Conservation (phyloP, 2,329 filamentous ascomycete genomes). For the Verticillium albo-atrum region DNA sequence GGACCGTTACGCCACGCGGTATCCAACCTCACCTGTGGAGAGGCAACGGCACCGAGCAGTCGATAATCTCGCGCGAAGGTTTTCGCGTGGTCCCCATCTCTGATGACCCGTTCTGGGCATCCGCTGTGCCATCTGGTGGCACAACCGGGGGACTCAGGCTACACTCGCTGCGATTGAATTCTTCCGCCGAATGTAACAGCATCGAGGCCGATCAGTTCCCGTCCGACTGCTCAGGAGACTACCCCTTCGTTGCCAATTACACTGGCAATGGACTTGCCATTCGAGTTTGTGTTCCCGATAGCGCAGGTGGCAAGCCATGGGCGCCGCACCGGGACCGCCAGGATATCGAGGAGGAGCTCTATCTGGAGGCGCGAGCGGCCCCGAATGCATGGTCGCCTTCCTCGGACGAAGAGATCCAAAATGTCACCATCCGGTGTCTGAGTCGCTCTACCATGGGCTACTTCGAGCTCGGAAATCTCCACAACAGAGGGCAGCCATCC, state of each 20-base stretch:
- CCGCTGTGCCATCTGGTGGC: constrained; percentile 4
- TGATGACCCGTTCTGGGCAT: constrained; percentile 9
- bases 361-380: constrained; percentile 5
- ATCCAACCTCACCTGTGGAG: constrained; percentile 10
- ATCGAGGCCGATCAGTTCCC: constrained; percentile 5
- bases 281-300: constrained; percentile 6
- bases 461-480: constrained; percentile 10
- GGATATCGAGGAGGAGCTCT: constrained; percentile 7
- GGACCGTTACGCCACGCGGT: constrained; percentile 5
- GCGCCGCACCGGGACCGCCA: background rate
- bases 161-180: constrained; percentile 9
- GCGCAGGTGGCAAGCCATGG: background rate
- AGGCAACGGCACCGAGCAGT: constrained; percentile 3
- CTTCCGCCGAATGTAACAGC: constrained; percentile 4
- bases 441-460: constrained; percentile 7
- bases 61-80: background rate
- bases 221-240: constrained; percentile 4
- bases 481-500: constrained; percentile 2
- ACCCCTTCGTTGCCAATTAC: background rate
- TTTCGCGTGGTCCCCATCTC: background rate
- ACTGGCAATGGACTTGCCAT: constrained; percentile 4
- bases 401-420: constrained; percentile 1
- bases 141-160: constrained; percentile 9
- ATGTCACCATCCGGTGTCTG: constrained; percentile 7
- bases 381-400: constrained; percentile 1